These are phyloP conservation scores for Phytophthora crassamura DNA, from an alignment of 352 stramenopile species.

Conservation along the genomic window DNA sequence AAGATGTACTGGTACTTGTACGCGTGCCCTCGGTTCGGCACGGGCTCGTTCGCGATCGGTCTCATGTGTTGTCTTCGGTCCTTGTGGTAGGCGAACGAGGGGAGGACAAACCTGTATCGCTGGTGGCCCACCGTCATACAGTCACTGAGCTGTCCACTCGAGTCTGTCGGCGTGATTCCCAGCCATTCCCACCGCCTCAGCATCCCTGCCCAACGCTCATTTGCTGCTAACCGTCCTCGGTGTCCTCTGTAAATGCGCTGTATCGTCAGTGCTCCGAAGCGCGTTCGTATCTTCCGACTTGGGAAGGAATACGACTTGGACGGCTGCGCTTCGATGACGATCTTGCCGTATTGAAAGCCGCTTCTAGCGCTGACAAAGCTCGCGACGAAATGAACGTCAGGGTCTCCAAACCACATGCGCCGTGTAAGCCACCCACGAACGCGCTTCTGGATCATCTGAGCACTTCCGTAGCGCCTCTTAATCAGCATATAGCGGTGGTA, in stretches of 20 bases:
- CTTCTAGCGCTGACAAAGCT: slow-evolving; percentile 48
- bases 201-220: slow-evolving; percentile 73
- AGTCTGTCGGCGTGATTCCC: slow-evolving; percentile 42
- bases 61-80: slow-evolving; percentile 59
- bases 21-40: slow-evolving; percentile 54
- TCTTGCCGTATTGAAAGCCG: slow-evolving; percentile 61
- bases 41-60: slow-evolving; percentile 42
- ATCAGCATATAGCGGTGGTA: slow-evolving; percentile 51
- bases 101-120: slow-evolving; percentile 63
- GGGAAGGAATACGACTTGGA: slow-evolving; percentile 64
- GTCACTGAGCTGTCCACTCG: slow-evolving; percentile 45
- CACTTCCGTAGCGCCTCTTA: slow-evolving; percentile 57
- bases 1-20: slow-evolving; percentile 82
- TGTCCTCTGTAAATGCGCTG: slow-evolving; percentile 65
- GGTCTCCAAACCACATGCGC: slow-evolving; percentile 69
- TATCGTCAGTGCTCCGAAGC: slow-evolving; percentile 40
- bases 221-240: slow-evolving; percentile 59
- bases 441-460: slow-evolving; percentile 58
- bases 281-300: slow-evolving; percentile 51
- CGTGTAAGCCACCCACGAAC: slow-evolving; percentile 74
- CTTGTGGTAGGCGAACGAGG: slow-evolving; percentile 56
- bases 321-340: slow-evolving; percentile 45
- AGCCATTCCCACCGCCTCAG: slow-evolving; percentile 82
- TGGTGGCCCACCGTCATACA: slow-evolving; percentile 62
- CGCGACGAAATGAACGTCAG: slow-evolving; percentile 46